Conservation (phyloP, 2,329 filamentous ascomycete species). For the Keithomyces neogunnii region DNA sequence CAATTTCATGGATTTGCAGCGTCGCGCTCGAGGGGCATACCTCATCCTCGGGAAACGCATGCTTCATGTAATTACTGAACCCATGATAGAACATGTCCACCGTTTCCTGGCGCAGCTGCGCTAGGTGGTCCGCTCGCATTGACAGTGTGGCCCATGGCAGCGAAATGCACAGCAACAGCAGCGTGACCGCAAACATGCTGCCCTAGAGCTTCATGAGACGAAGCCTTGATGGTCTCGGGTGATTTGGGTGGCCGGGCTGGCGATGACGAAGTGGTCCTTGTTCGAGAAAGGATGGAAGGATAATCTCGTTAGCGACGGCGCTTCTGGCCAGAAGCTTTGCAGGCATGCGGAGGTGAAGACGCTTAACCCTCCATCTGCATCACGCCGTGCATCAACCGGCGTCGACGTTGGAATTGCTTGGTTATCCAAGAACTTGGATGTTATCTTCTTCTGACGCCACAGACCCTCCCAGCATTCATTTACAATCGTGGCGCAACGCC, state of each 20-base stretch:
- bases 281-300: neutral
- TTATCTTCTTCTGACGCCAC: conserved; percentile 5
- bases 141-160: conserved; percentile 35
- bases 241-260: neutral
- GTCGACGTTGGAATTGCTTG: neutral
- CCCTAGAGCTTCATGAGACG: conserved; percentile 4
- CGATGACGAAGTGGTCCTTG: neutral
- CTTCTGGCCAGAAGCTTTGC: neutral
- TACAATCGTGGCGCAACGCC: too few species aligned
- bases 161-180: conserved; percentile 19
- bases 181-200: conserved; percentile 20
- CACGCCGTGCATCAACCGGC: neutral
- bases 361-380: neutral
- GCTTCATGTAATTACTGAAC: conserved; percentile 85
- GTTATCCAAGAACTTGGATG: neutral
- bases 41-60: conserved; percentile 95
- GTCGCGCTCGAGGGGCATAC: conserved; percentile 24
- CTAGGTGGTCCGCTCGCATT: conserved; percentile 49
- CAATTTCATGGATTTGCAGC: neutral
- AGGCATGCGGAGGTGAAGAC: neutral
- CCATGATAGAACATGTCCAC: conserved; percentile 93
- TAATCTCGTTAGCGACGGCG: neutral
- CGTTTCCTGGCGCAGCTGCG: conserved; percentile 49
- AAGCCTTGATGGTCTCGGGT: neutral
- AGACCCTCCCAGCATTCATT: neutral